Evolutionary conservation across 192 early-diverging fungal genomes (phyloP), one percentile per base, ranked within the genome.

Genomic region (Dispira simplex): DNA sequence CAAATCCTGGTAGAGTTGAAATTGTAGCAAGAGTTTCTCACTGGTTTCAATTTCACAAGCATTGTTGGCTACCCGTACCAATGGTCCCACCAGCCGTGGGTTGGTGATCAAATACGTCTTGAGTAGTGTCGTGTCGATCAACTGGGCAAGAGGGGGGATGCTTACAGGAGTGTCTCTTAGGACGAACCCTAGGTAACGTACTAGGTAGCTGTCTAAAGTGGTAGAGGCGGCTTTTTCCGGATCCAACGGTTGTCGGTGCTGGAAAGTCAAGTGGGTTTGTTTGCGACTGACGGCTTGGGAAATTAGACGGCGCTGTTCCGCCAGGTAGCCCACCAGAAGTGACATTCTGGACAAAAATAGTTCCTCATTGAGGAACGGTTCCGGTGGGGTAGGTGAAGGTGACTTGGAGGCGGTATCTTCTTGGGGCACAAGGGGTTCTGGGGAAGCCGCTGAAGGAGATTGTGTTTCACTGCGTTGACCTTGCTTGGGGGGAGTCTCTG

Each of bases 81-180:
- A 77, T 0, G 93, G 86, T 3, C 96, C 92, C 3, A 96, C 83
- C 20, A 99, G 79, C 3, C 85, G 77, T 44, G 89, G 87, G 49
- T 93, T 93, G 32, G 85, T 85, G 60, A 83, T 75, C 74, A 97
- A 77, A 66, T 97, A 99, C 0, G 92, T 82, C 70, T 92, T 92
- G 32, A 98, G 72, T 46, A 98, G 70, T 0, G 92, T 84, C 0
- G 96, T 97, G 59, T 98, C 96, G 4, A 97, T 86, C 20, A 90
- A 69, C 65, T 80, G 77, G 6, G 86, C 78, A 70, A 82, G 68
- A 25, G 78, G 71, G 6, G 73, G 67, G 16, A 79, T 57, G 9
- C 73, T 72, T 12, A 80, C 79, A 49, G 63, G 54, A 68, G 73
- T 67, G 21, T 51, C 53, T 23, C 69, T 67, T n/a, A 77, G 59